These are phyloP conservation scores for Pyrenula aspistea DNA, from an alignment of 495 filamentous ascomycete species.

Conservation along the genomic window DNA sequence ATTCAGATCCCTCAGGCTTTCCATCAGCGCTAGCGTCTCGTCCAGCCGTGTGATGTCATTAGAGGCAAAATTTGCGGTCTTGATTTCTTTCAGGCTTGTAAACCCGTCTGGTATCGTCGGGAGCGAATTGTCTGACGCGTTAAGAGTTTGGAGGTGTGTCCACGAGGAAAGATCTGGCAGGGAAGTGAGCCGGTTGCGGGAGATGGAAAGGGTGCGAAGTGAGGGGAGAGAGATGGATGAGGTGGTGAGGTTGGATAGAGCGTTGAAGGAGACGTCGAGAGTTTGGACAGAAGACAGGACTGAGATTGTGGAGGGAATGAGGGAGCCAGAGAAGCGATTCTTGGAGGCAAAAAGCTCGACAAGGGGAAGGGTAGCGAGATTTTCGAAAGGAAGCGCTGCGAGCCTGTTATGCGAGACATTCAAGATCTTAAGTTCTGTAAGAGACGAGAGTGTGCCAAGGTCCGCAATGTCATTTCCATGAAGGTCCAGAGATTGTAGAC, in stretches of 20 bases:
- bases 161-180: conserved; percentile 64
- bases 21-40: conserved; percentile 68
- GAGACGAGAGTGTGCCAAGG: conserved; percentile 49
- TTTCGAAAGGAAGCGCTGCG: conserved; percentile 52
- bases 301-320: conserved; percentile 50
- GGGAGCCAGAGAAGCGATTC: conserved; percentile 61
- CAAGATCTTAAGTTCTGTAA: conserved; percentile 57
- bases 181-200: conserved; percentile 59
- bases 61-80: conserved; percentile 65
- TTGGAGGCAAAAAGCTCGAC: conserved; percentile 64
- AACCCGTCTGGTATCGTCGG: conserved; percentile 64
- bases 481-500: conserved; percentile 70
- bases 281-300: conserved; percentile 49
- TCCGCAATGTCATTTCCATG: conserved; percentile 68
- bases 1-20: conserved; percentile 56
- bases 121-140: conserved; percentile 71
- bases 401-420: conserved; percentile 71
- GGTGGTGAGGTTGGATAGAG: conserved; percentile 41
- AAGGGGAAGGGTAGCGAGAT: conserved; percentile 53
- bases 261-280: conserved; percentile 68
- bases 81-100: conserved; percentile 48
- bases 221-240: conserved; percentile 49
- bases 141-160: conserved; percentile 57
- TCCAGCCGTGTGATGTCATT: conserved; percentile 73
- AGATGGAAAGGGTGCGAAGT: conserved; percentile 61